Base-by-base conservation (phyloP, 192 early-diverging fungal species). In the Entophlyctis helioformis region DNA sequence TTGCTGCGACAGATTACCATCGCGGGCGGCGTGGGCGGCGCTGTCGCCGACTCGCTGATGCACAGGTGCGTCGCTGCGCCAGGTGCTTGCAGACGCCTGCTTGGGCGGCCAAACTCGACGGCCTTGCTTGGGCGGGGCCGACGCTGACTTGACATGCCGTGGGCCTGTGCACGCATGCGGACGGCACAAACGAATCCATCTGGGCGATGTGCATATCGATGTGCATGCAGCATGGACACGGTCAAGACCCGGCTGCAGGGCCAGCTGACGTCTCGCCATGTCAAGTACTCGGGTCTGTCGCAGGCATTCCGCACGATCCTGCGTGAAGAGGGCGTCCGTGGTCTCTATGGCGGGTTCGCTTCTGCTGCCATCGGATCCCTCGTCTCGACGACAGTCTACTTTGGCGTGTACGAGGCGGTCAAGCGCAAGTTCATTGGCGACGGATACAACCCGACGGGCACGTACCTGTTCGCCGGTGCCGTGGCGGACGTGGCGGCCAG, bases 361-460 rank as follows among this genome's bases (percentile, higher is more conserved):
- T 52, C 66, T 25, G 55, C 66, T 1, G 35, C 47, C 5, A 8
- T 53, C 8, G 66, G 66, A 1, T 68, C 66, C 7, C n/a, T 63
- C 10, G 12, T 39, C 23, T 39, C 56, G 13, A 59, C 60, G 1
- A 35, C 48, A 0, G 22, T 54, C 12, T 68, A 68, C 48, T 68
- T 68, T 57, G 51, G 48, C 3, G 16, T 38, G 11, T 68, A 68
- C 53, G 66, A 68, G 42, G 29, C 34, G n/a, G 21, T 48, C 7
- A 68, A 68, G 47, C 41, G 59, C 10, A 12, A 37, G 19, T 31
- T 57, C 6, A 46, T 61, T 9, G 44, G 49, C 19, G 19, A 26
- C 10, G 46, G 37, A 2, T 16, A 54, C 15, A 54, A 47, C 39
- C 43, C 38, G 6, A 24, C 27, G 9, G 16, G 55, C 2, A 37